Evolutionary conservation across 73 alveolate species (phyloP).

Genomic region (Paramecium caudatum): DNA sequence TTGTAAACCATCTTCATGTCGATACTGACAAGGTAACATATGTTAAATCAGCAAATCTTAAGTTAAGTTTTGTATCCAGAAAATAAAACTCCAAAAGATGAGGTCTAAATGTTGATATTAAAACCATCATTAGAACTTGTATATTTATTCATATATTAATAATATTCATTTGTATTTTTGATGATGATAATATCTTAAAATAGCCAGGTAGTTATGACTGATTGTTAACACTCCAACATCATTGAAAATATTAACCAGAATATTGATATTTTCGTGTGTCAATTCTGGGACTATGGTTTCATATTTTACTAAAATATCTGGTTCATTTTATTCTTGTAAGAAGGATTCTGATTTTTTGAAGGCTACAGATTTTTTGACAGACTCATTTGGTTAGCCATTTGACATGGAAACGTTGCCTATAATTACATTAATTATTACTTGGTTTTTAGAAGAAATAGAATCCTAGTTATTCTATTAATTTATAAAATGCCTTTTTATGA

Average conservation of each 20-base stretch:
- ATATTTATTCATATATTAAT: conserved; percentile 1
- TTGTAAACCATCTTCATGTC: no score
- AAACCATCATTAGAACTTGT: no score
- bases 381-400: background rate
- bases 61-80: no score
- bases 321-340: conserved; percentile 39
- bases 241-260: conserved; percentile 61
- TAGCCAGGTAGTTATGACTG: conserved; percentile 62
- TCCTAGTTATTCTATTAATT: conserved; percentile 69
- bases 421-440: background rate
- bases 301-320: conserved; percentile 63
- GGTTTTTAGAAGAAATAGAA: conserved; percentile 63
- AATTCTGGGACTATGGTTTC: conserved; percentile 70
- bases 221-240: conserved; percentile 53
- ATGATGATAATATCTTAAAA: conserved; percentile 74
- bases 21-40: no score
- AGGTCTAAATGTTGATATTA: no score
- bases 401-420: background rate
- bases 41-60: no score
- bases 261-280: conserved; percentile 64
- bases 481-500: conserved; percentile 64
- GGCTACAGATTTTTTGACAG: conserved; percentile 16
- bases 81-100: no score
- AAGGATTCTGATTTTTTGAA: conserved; percentile 64
- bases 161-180: conserved; percentile 66